phyloP scores from a whole-genome alignment of 2,329 filamentous ascomycete genomes.

The Trichoderma sp. region DNA sequence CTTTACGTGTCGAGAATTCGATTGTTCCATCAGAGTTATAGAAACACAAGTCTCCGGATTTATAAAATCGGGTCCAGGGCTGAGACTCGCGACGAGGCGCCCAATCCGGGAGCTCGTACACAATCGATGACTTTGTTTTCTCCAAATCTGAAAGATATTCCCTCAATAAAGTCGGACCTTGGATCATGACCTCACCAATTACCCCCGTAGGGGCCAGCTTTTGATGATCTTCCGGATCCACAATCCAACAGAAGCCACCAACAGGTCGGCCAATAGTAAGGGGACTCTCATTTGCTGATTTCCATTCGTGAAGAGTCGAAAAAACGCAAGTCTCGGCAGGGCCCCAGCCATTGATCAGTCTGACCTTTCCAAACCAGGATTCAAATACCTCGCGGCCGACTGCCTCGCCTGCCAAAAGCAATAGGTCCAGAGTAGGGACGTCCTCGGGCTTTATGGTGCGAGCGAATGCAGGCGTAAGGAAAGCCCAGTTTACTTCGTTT shows the following conservation, averaged over 20 bases:
- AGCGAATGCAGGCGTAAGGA: constrained; percentile 13
- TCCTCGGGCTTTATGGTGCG: constrained; percentile 14
- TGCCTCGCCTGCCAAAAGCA: constrained; percentile 17
- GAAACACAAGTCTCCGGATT: constrained; percentile 9
- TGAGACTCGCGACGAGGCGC: constrained; percentile 2
- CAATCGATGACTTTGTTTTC: not conserved
- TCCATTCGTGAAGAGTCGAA: constrained; percentile 11
- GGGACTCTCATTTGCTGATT: not conserved
- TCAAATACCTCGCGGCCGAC: constrained; percentile 4
- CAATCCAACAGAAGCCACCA: constrained; percentile 29
- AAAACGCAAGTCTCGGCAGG: constrained; percentile 26
- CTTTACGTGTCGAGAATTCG: constrained; percentile 14
- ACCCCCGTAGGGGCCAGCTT: constrained; percentile 19
- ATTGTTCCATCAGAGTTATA: constrained; percentile 23
- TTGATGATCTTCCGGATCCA: constrained; percentile 9
- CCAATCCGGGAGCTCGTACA: constrained; percentile 17
- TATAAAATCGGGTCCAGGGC: constrained; percentile 20
- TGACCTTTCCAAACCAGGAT: constrained; percentile 18
- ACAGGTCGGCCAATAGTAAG: constrained; percentile 19
- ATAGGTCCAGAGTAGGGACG: not conserved
- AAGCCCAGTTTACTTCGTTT: not conserved
- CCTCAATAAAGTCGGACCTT: constrained; percentile 18
- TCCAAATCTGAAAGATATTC: constrained; percentile 20
- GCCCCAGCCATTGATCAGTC: constrained; percentile 11
- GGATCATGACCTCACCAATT: constrained; percentile 11